Conservation (phyloP, 1,284 basidiomycete genomes). For the Veloporphyrellus conicus region DNA sequence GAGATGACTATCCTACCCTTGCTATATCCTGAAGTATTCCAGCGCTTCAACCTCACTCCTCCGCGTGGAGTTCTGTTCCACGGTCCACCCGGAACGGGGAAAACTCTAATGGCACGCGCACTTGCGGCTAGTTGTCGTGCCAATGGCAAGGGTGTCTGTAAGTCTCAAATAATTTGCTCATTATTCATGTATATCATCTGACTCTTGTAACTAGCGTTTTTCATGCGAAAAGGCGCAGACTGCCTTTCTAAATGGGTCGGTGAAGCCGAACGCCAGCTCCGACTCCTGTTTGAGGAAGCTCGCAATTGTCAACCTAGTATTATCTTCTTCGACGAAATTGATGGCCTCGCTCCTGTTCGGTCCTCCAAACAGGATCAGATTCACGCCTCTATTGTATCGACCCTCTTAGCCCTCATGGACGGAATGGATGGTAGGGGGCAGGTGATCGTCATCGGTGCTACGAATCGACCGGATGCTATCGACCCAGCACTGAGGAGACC, state of each 20-base stretch:
- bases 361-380: constrained; percentile 99
- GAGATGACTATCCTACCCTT: constrained; percentile 98
- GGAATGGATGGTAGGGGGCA: constrained; percentile 99
- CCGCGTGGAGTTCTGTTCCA: constrained; percentile 97
- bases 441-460: constrained; percentile 98
- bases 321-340: constrained; percentile 98
- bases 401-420: constrained; percentile 96
- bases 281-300: constrained; percentile 96
- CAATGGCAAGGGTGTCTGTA: constrained; percentile 87
- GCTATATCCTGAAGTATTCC: constrained; percentile 96
- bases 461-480: constrained; percentile 94
- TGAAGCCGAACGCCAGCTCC: constrained; percentile 94
- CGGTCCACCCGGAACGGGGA: constrained; percentile 92
- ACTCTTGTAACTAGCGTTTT: constrained; percentile 69
- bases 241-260: constrained; percentile 99
- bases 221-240: constrained; percentile 99
- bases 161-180: constrained; percentile 26
- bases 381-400: constrained; percentile 96
- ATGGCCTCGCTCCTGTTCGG: constrained; percentile 95
- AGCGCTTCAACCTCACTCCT: constrained; percentile 90
- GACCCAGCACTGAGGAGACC: constrained; percentile 94
- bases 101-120: constrained; percentile 90
- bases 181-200: not conserved
- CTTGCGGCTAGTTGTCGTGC: constrained; percentile 91
- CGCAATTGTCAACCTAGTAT: constrained; percentile 90